These are phyloP conservation scores for Fusarium udum DNA, from an alignment of 2,329 filamentous ascomycete genomes.

Conservation along the genomic window DNA sequence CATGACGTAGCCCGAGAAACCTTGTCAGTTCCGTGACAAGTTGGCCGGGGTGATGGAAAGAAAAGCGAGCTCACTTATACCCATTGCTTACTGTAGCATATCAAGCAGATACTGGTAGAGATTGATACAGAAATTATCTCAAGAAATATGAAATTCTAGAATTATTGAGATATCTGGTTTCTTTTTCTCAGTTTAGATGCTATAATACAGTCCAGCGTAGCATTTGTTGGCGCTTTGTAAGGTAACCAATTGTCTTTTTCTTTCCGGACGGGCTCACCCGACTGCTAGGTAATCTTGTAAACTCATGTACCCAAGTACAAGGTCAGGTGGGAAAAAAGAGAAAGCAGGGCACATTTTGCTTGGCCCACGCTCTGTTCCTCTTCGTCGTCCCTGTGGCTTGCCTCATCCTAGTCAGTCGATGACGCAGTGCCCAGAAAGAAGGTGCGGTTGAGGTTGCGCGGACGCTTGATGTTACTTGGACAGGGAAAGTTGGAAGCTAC, in stretches of 20 bases:
- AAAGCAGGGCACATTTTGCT: constrained; percentile 37
- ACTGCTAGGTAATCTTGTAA: constrained; percentile 1
- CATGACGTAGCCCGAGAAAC: constrained; percentile 31
- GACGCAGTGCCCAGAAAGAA: constrained; percentile 44
- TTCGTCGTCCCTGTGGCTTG: constrained; percentile 34
- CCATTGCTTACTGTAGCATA: not conserved
- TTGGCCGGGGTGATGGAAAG: not conserved
- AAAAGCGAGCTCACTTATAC: not conserved
- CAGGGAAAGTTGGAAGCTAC: constrained; percentile 37
- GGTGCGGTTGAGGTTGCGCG: constrained; percentile 36
- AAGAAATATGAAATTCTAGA: not conserved
- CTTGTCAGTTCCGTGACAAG: constrained; percentile 2
- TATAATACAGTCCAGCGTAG: not conserved
- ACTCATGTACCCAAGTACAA: constrained; percentile 1
- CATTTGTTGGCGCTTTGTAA: not conserved
- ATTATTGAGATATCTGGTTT: rapidly evolving
- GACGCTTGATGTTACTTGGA: constrained; percentile 19
- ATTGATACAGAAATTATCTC: not conserved
- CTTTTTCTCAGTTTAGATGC: not conserved
- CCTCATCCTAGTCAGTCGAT: constrained; percentile 42
- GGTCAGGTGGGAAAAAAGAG: constrained; percentile 23
- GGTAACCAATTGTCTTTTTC: not conserved
- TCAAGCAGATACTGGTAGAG: not conserved
- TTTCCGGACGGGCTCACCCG: not conserved
- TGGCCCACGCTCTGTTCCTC: constrained; percentile 24